phyloP scores from a whole-genome alignment of 2,329 filamentous ascomycete genomes.

The Aureobasidium vineae region DNA sequence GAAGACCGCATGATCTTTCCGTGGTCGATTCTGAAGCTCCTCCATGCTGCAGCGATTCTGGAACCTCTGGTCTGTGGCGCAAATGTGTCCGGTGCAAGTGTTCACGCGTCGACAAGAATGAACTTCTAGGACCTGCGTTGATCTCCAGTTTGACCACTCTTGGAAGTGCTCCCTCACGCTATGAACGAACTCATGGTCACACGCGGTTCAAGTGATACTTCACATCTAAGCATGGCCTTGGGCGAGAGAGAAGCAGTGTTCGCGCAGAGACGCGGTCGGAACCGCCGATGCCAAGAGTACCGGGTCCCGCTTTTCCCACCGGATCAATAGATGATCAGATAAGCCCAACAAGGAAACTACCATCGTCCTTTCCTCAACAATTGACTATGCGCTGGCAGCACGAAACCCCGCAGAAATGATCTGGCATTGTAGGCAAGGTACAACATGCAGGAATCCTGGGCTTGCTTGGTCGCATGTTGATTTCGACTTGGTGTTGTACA shows the following conservation, averaged over 20 bases:
- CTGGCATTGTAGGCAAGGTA: neutral
- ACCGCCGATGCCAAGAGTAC: neutral
- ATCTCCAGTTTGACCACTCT: neutral
- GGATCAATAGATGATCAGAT: slow-evolving; percentile 19
- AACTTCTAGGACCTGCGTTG: neutral
- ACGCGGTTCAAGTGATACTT: neutral
- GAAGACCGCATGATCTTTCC: neutral
- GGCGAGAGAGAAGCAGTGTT: neutral
- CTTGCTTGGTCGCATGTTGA: neutral
- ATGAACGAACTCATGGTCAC: neutral
- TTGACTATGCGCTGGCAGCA: neutral
- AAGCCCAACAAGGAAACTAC: neutral
- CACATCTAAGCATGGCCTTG: neutral
- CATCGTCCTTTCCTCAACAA: neutral
- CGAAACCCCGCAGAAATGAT: neutral
- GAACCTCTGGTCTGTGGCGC: neutral
- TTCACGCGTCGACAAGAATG: neutral
- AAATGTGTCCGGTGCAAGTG: neutral
- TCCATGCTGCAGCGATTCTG: neutral
- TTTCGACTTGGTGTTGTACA: neutral
- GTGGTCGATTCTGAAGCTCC: neutral
- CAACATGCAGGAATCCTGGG: neutral
- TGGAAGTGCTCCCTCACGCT: too few species aligned
- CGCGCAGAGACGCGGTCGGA: neutral
- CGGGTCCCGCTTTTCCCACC: slow-evolving; percentile 1